Evolutionary conservation across 2,329 filamentous ascomycete species (phyloP).

Genomic region (Calonectria pteridis): DNA sequence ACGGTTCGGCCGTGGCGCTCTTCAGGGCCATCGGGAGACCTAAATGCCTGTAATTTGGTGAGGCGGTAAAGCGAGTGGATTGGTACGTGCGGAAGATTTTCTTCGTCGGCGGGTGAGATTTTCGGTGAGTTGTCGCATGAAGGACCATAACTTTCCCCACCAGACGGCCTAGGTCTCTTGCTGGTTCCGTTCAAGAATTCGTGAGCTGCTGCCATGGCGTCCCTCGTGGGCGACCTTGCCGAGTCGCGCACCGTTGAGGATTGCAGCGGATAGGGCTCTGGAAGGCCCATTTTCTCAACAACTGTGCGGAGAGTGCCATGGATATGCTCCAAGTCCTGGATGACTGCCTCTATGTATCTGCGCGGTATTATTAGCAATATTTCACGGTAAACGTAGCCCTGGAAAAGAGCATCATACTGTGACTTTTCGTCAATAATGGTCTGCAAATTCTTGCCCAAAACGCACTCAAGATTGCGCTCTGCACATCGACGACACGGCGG

Average conservation of each 20-base stretch:
- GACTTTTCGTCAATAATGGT: constrained; percentile 53
- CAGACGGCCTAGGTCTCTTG: constrained; percentile 7
- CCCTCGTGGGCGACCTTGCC: constrained; percentile 13
- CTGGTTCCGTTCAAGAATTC: not conserved
- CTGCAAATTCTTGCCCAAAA: constrained; percentile 54
- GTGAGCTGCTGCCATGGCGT: not conserved
- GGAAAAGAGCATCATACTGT: constrained; percentile 37
- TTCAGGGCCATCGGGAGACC: constrained; percentile 42
- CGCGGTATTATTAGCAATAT: not conserved
- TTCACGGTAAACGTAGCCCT: too few relatives aligned
- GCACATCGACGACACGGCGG: constrained; percentile 52
- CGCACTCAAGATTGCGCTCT: constrained; percentile 50
- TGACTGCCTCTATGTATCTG: constrained; percentile 24
- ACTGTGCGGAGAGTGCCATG: constrained; percentile 17
- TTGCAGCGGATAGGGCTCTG: constrained; percentile 10
- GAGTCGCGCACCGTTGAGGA: constrained; percentile 1
- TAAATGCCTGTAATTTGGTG: constrained; percentile 49
- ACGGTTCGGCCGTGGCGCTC: constrained; percentile 10
- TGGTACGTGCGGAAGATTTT: constrained; percentile 48
- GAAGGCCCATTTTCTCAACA: constrained; percentile 17
- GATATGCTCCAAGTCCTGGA: constrained; percentile 24
- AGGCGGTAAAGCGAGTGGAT: constrained; percentile 52
- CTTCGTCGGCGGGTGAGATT: constrained; percentile 42
- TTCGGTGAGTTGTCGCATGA: constrained; percentile 35
- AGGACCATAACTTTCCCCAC: constrained; percentile 19